phyloP scores from a whole-genome alignment of 2,329 filamentous ascomycete genomes.

The Aspergillus sp. region DNA sequence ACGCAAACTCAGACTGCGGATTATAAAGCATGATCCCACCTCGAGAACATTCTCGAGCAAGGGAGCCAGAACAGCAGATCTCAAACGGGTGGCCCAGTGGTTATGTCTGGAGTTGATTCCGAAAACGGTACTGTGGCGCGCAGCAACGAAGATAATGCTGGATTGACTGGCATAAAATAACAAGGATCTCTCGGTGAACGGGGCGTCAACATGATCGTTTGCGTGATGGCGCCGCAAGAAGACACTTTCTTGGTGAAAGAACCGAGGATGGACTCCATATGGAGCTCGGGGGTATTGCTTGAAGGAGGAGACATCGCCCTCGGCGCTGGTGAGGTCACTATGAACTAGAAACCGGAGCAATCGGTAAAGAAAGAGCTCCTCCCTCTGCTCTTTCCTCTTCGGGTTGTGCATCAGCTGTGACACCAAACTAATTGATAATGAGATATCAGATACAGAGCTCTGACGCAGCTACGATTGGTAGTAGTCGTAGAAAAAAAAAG shows the following conservation, averaged over 20 bases:
- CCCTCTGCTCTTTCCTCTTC: too few relatives aligned
- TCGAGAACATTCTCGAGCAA: conserved; percentile 9
- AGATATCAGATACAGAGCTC: too few relatives aligned
- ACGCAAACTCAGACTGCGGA: background rate
- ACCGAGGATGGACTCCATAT: conserved; percentile 20
- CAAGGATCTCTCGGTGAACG: conserved; percentile 2
- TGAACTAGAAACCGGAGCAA: background rate
- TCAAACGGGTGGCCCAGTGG: background rate
- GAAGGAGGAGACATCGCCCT: background rate
- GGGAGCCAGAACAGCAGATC: background rate
- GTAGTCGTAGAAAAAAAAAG: background rate
- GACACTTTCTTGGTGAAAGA: conserved; percentile 26
- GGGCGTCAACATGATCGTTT: conserved; percentile 15
- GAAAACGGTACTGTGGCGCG: conserved; percentile 4
- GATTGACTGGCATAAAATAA: conserved; percentile 2
- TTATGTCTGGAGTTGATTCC: conserved; percentile 9
- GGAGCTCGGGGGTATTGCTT: conserved; percentile 10
- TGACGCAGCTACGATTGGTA: background rate
- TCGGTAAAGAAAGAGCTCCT: background rate
- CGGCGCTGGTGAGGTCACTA: background rate
- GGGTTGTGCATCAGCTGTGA: too few relatives aligned
- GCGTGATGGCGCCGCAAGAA: conserved; percentile 20
- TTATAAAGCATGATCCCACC: conserved; percentile 15
- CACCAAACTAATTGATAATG: too few relatives aligned
- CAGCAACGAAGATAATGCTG: conserved; percentile 2